Percentiles rank a stretch among this genome's conserved stretches.
Conservation (phyloP, 208 protist species). For the Tritrichomonas foetus region DNA sequence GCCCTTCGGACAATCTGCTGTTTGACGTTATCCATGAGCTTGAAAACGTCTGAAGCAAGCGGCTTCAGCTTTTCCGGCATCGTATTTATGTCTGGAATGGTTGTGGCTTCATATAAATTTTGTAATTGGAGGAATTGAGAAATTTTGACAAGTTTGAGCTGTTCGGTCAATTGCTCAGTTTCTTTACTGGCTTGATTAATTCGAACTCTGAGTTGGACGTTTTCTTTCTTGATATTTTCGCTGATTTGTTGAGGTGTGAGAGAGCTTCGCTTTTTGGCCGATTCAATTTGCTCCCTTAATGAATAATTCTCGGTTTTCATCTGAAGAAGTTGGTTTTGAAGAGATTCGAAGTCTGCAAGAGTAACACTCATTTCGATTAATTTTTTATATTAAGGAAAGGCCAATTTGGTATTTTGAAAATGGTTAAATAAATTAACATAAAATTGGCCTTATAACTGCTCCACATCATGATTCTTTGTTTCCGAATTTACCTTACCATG, state of each 20-base stretch:
- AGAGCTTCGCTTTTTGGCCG: neutral
- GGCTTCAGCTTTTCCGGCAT: neutral
- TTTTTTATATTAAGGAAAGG: no score
- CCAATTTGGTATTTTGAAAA: no score
- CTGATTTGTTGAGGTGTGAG: neutral
- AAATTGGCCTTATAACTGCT: no score
- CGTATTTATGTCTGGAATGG: neutral
- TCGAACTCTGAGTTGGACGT: constrained; percentile 1
- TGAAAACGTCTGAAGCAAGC: neutral
- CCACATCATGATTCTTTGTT: no score
- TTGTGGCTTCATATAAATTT: neutral
- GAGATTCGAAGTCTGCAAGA: neutral
- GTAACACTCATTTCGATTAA: constrained; percentile 6
- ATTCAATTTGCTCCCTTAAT: neutral
- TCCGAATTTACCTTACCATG: no score
- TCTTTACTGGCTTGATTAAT: constrained; percentile 23
- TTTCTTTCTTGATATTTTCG: constrained; percentile 16
- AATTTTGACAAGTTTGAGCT: neutral
- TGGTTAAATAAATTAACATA: no score
- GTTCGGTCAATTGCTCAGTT: neutral
- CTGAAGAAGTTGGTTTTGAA: neutral
- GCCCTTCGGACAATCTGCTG: neutral
- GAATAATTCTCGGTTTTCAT: neutral
- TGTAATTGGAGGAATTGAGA: neutral
- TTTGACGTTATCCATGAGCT: constrained; percentile 13